Conservation (phyloP, 202 grass and related monocot species). For the Zizania palustris region DNA sequence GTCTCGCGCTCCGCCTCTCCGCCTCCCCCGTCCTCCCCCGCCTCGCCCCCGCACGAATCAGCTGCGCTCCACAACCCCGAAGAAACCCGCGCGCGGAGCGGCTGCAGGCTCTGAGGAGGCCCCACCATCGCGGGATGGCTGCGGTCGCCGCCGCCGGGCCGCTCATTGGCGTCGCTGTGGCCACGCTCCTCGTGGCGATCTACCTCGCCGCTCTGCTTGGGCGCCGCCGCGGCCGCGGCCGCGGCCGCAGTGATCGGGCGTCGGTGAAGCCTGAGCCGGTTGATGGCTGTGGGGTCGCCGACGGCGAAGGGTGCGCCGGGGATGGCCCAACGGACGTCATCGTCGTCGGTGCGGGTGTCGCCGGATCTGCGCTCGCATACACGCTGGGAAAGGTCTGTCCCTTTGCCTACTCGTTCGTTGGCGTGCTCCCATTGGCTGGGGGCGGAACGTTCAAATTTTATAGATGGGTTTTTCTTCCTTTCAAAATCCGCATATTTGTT, state of each 20-base stretch:
- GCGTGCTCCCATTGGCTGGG: background rate
- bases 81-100: conserved; percentile 13
- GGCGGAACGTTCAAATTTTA: conserved; percentile 4
- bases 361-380: conserved; percentile 92
- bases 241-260: background rate
- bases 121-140: conserved; percentile 51
- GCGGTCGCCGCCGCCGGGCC: conserved; percentile 5
- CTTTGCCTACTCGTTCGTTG: conserved; percentile 11
- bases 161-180: conserved; percentile 31
- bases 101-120: background rate
- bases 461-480: background rate
- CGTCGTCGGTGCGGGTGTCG: conserved; percentile 90
- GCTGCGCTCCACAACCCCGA: background rate
- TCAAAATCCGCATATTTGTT: background rate
- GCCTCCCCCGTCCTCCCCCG: background rate
- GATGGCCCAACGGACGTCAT: conserved; percentile 65
- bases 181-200: conserved; percentile 49
- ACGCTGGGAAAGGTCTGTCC: conserved; percentile 77
- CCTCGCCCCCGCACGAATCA: conserved; percentile 23
- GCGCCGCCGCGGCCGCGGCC: conserved; percentile 23
- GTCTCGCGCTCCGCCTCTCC: background rate
- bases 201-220: conserved; percentile 36
- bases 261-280: conserved; percentile 1
- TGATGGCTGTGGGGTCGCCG: conserved; percentile 7
- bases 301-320: background rate